These are phyloP conservation scores for Arthroderma uncinatum DNA, from an alignment of 2,329 filamentous ascomycete species.

Conservation along the genomic window DNA sequence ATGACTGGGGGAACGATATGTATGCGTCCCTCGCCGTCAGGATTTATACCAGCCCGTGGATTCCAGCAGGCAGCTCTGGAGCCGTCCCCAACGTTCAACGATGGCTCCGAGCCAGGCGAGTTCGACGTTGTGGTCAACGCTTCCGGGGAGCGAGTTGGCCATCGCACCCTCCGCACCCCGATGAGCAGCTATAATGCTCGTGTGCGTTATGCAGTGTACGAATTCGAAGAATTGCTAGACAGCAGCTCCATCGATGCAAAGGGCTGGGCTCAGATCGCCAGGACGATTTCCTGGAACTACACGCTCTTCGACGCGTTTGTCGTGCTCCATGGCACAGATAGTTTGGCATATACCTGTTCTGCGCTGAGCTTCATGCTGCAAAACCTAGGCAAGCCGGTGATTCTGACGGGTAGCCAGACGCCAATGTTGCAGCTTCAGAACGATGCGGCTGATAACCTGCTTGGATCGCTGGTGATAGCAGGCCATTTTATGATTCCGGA, in stretches of 20 bases:
- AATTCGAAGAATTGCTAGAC: constrained; percentile 76
- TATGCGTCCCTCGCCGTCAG: constrained; percentile 72
- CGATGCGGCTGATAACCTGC: constrained; percentile 80
- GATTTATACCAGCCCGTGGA: constrained; percentile 66
- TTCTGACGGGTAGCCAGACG: constrained; percentile 71
- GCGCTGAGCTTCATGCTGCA: constrained; percentile 88
- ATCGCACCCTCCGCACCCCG: constrained; percentile 58
- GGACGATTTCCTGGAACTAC: constrained; percentile 72
- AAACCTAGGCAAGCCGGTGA: constrained; percentile 80
- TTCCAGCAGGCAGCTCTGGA: constrained; percentile 77
- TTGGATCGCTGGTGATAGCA: constrained; percentile 78
- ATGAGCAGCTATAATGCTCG: constrained; percentile 68
- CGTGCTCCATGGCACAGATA: constrained; percentile 82
- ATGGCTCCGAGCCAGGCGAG: constrained; percentile 50
- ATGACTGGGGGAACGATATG: constrained; percentile 78
- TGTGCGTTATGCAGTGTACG: constrained; percentile 71
- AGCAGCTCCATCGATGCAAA: constrained; percentile 79
- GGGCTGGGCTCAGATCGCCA: constrained; percentile 76
- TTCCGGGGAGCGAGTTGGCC: constrained; percentile 37
- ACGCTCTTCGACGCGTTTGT: constrained; percentile 83
- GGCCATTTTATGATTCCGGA: constrained; percentile 89
- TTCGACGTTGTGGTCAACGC: constrained; percentile 46
- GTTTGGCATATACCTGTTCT: constrained; percentile 76
- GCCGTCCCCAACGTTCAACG: constrained; percentile 75
- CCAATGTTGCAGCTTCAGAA: constrained; percentile 85